Base-by-base conservation (phyloP, 768 basidiomycete species). In the Suillus brevipes region DNA sequence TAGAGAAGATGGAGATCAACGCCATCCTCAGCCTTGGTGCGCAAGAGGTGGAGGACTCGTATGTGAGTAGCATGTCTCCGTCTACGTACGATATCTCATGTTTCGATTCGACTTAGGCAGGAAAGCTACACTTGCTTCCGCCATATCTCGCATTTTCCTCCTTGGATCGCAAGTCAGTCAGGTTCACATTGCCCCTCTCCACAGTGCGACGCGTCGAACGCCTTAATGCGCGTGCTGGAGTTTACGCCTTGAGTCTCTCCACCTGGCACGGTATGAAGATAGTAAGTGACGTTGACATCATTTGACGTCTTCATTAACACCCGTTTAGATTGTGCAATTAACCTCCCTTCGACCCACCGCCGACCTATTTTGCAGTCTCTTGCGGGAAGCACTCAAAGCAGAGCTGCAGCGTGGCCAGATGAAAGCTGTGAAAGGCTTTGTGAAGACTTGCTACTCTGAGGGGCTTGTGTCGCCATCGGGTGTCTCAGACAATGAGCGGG, bases 231-330 rank as follows among this genome's bases (percentile, higher is more conserved):
- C 87, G 95, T 16, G 92, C 95, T 36, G 97, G 97, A 6, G 90
- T 97, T 43, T 98, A 98, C 74, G 96, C 97, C n/a, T 84, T 99
- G 37, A 95, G 94, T 71, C 80, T 99, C 23, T 85, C 89, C n/a
- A 87, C 92, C 60, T 98, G 95, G 93, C 95, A 99, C 75, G 90
- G 93, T 42, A 86, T 92, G 81, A 91, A 97, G 80, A 91, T 98
- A 69, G 96, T 97, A 71, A 63, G 76, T 68, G 64, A 9, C 23
- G 5, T 34, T 14, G 23, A n/a, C 6, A 43, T 61, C 31, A 20
- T 58, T 25, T 25, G 45, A 38, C 6, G 25, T 25, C 13, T 23
- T 61, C 64, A 40, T 36, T 28, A 37, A 55, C 23, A 7, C 36
- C 10, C 55, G 8, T 58, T n/a, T 63, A 92, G 91, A 86, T 97